Evolutionary conservation across 768 basidiomycete genomes (phyloP).

Genomic region (Termitomyces sp.): DNA sequence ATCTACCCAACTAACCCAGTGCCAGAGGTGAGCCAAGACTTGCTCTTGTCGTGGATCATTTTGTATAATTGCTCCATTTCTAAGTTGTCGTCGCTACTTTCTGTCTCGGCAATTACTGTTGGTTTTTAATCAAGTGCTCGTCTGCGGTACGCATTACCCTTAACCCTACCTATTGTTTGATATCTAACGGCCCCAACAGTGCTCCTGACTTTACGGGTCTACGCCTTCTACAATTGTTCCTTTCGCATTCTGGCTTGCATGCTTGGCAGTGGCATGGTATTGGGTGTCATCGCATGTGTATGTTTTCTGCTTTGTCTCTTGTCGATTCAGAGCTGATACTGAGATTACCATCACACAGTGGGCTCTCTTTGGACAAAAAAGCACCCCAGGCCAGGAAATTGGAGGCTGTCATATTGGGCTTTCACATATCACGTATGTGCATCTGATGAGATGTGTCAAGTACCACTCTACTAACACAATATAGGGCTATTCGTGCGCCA

Average conservation of each 20-base stretch:
- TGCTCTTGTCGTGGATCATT: not conserved
- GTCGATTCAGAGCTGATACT: not conserved
- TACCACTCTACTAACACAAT: not conserved
- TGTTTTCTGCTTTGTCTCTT: conserved; percentile 11
- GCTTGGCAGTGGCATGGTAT: conserved; percentile 23
- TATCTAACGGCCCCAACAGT: conserved; percentile 18
- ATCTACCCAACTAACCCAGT: not conserved
- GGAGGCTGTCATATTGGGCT: conserved; percentile 32
- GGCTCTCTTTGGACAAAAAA: conserved; percentile 36
- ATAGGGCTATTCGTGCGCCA: conserved; percentile 14
- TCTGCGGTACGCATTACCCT: conserved; percentile 33
- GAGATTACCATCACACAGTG: conserved; percentile 26
- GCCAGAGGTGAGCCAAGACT: conserved; percentile 10
- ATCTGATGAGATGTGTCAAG: not conserved
- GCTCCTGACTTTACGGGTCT: conserved; percentile 42
- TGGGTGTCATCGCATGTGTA: conserved; percentile 27
- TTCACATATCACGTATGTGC: conserved; percentile 24
- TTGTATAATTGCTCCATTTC: not conserved
- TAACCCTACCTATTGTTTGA: not conserved
- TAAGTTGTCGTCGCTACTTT: conserved; percentile 34
- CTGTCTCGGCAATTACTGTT: conserved; percentile 37
- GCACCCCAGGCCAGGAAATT: conserved; percentile 10
- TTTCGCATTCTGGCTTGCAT: conserved; percentile 31
- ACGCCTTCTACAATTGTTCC: conserved; percentile 42
- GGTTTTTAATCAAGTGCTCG: conserved; percentile 37